Evolutionary conservation across 75 land plant species (phyloP), one percentile per base, ranked within the genome.

Genomic region (Larix kaempferi): DNA sequence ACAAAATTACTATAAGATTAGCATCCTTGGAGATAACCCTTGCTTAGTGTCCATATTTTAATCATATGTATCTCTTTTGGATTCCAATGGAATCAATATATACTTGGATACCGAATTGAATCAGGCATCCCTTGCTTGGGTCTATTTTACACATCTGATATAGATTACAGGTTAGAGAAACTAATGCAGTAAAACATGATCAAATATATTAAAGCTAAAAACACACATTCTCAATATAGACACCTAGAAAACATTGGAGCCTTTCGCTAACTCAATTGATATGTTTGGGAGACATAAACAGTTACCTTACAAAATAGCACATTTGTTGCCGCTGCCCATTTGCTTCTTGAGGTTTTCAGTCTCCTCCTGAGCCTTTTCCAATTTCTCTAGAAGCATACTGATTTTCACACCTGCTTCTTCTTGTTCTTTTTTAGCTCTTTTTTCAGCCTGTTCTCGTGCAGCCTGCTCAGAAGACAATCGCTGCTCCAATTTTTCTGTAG

Each of bases 401-500:
- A 81, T 67, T 35, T 81, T 57, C 14, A 49, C 74, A 21, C 79
- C 82, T n/a, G 82, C 41, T 81, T 17, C 55, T 6, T 41, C 21
- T 57, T 81, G 78, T 25, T 52, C 82, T 27, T 41, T 57, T 33
- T 73, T 57, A 62, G 82, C 82, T 65, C 66, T 56, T 58, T 56
- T 52, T 72, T 81, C 82, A 16, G 80, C 82, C 11, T 77, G 80
- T 67, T 81, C 79, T 29, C 82, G 82, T 7, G 82, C 82, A 63
- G 62, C 37, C 58, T 81, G 82, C 82, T 81, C 82, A 57, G 81
- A 62, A 21, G 59, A 14, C 81, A 81, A 57, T 22, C 82, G 82
- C 35, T 81, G 80, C 49, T 81, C 82, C 49, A 81, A 26, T 65
- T 72, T 80, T 25, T 81, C 82, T 49, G 82, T 80, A 56, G 69